These are phyloP conservation scores for Cicer chorassanicum DNA, from an alignment of 306 rosid genomes.

Conservation along the genomic window DNA sequence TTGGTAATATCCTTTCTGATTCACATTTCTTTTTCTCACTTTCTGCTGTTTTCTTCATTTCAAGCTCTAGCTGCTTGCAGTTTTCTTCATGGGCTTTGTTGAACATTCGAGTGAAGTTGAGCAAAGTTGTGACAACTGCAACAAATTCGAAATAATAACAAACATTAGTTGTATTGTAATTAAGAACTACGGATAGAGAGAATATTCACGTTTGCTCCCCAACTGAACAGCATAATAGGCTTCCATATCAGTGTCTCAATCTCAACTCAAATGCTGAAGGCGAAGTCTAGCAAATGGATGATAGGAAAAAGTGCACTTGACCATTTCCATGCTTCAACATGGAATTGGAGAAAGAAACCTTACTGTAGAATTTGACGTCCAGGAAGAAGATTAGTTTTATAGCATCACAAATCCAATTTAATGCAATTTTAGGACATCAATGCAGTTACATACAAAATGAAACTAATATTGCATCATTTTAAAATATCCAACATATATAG, in stretches of 20 bases:
- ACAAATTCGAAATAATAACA: conserved; percentile 35
- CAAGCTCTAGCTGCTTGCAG: conserved; percentile 73
- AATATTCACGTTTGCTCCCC: neutral
- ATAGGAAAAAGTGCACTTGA: neutral
- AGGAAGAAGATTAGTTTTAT: conserved; percentile 1
- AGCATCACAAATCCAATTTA: conserved; percentile 27
- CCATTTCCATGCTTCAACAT: neutral
- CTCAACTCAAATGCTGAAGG: neutral
- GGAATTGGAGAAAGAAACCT: conserved; percentile 21
- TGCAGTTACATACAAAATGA: conserved; percentile 10
- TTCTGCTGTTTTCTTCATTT: conserved; percentile 71
- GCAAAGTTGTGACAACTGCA: conserved; percentile 79
- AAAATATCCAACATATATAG: neutral
- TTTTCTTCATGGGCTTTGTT: conserved; percentile 79
- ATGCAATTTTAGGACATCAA: conserved; percentile 10
- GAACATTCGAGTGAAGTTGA: conserved; percentile 81
- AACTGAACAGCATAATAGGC: conserved; percentile 6
- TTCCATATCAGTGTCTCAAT: neutral
- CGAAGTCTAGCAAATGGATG: conserved; percentile 4
- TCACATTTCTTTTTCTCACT: conserved; percentile 61
- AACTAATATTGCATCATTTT: neutral
- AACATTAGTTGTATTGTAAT: conserved; percentile 12
- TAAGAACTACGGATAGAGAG: neutral
- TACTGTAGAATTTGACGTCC: neutral
- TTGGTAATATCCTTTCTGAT: conserved; percentile 52